Evolutionary conservation across 352 stramenopile genomes (phyloP).

Genomic region (Phytophthora boehmeriae): DNA sequence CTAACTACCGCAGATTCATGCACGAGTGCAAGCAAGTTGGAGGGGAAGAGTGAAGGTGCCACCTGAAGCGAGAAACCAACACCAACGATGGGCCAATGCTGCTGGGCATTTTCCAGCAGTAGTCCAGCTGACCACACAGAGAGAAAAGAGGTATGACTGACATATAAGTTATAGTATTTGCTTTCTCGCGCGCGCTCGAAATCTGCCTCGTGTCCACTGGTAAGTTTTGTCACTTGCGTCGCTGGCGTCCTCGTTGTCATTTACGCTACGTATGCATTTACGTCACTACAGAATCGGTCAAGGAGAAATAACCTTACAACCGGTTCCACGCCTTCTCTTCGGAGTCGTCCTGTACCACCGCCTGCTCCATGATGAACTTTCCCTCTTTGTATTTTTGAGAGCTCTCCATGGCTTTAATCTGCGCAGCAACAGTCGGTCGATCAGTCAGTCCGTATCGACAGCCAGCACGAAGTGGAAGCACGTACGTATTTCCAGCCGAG

Average conservation of each 20-base stretch:
- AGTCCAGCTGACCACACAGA: slow-evolving; percentile 13
- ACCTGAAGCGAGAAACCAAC: slow-evolving; percentile 1
- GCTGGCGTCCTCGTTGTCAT: slow-evolving; percentile 14
- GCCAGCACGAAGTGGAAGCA: not conserved
- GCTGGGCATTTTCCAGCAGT: not conserved
- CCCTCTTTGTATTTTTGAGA: slow-evolving; percentile 89
- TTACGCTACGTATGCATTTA: slow-evolving; percentile 16
- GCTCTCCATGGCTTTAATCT: slow-evolving; percentile 82
- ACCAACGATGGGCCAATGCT: not conserved
- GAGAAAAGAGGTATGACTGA: slow-evolving; percentile 41
- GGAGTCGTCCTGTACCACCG: slow-evolving; percentile 69
- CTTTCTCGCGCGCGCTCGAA: slow-evolving; percentile 26
- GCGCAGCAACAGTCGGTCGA: slow-evolving; percentile 6
- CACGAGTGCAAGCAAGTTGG: slow-evolving; percentile 14
- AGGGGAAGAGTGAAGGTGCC: slow-evolving; percentile 6
- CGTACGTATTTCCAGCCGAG: slow-evolving; percentile 88
- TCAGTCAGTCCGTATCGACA: not conserved
- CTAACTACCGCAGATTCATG: slow-evolving; percentile 14
- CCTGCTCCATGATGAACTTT: slow-evolving; percentile 84
- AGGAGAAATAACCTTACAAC: slow-evolving; percentile 15
- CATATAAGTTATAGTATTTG: slow-evolving; percentile 53
- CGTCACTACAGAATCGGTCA: not conserved
- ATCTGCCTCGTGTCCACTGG: slow-evolving; percentile 25
- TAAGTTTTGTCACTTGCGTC: slow-evolving; percentile 30
- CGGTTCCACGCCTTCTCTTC: slow-evolving; percentile 59